Conservation (phyloP, 345 rosid species). For the Aquilaria malaccensis region DNA sequence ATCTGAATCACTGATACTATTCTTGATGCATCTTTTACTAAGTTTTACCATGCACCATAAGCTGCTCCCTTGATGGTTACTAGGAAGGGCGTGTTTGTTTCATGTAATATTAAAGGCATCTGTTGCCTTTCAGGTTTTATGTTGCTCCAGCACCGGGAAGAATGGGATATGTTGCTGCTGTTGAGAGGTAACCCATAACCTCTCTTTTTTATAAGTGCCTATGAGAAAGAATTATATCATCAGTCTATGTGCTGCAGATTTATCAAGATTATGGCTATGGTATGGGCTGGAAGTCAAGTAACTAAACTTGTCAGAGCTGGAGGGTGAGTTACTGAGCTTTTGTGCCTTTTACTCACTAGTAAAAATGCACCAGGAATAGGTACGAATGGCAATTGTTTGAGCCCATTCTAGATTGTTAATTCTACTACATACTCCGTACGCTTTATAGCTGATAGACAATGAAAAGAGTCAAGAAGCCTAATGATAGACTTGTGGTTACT, state of each 20-base stretch:
- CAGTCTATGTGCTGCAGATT: conserved; percentile 42
- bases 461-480: too few relatives aligned
- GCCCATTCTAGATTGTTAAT: background rate
- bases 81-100: too few relatives aligned
- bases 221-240: conserved; percentile 12
- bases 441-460: background rate
- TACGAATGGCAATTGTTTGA: background rate
- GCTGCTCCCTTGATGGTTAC: too few relatives aligned
- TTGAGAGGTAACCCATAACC: conserved; percentile 44
- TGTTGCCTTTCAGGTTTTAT: conserved; percentile 56
- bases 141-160: conserved; percentile 77
- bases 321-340: conserved; percentile 51
- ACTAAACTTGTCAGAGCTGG: conserved; percentile 80
- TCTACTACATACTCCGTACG: conserved; percentile 6
- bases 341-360: background rate
- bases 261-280: conserved; percentile 91
- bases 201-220: conserved; percentile 9
- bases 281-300: conserved; percentile 98
- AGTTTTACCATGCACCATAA: too few relatives aligned
- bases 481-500: too few relatives aligned
- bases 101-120: background rate
- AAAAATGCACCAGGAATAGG: too few relatives aligned
- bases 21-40: too few relatives aligned
- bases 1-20: background rate
- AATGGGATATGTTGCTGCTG: conserved; percentile 77